Percentiles rank a stretch among this genome's conserved stretches.
Evolutionary conservation across 192 early-diverging fungal species (phyloP).

Genomic region (Funneliformis mosseae): DNA sequence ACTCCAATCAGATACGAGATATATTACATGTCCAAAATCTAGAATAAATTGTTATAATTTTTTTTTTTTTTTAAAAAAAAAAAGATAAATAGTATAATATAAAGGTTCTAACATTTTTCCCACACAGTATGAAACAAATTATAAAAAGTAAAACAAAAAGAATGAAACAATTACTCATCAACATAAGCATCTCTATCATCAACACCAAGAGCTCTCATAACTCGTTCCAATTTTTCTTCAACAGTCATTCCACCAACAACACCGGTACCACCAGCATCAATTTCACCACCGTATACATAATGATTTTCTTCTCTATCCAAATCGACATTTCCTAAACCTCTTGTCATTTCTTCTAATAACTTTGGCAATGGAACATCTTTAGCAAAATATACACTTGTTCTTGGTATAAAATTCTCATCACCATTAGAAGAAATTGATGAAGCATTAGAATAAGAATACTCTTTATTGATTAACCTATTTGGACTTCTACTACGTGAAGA

Average conservation of each 20-base stretch:
- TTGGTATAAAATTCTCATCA: slow-evolving; percentile 18
- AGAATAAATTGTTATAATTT: no score
- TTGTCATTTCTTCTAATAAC: slow-evolving; percentile 30
- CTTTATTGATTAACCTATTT: not conserved
- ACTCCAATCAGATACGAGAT: no score
- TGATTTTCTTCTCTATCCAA: not conserved
- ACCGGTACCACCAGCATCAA: not conserved
- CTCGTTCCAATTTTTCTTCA: slow-evolving; percentile 31
- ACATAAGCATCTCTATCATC: slow-evolving; percentile 13
- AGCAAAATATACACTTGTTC: slow-evolving; percentile 32
- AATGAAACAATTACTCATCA: not conserved
- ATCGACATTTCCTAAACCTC: slow-evolving; percentile 11
- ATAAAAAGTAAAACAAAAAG: no score
- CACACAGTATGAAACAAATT: not conserved
- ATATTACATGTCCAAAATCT: no score
- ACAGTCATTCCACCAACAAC: slow-evolving; percentile 27
- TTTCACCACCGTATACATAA: slow-evolving; percentile 21
- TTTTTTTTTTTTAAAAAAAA: not conserved
- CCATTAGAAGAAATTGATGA: not conserved
- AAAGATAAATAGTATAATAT: no score
- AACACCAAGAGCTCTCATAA: slow-evolving; percentile 32
- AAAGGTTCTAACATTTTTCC: no score
- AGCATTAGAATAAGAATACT: not conserved
- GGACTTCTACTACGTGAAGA: not conserved
- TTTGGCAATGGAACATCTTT: slow-evolving; percentile 26